A percentile compares a stretch with the other conserved stretches of the same genome.
phyloP scores from a whole-genome alignment of 345 rosid genomes.

The Dovyalis caffra region DNA sequence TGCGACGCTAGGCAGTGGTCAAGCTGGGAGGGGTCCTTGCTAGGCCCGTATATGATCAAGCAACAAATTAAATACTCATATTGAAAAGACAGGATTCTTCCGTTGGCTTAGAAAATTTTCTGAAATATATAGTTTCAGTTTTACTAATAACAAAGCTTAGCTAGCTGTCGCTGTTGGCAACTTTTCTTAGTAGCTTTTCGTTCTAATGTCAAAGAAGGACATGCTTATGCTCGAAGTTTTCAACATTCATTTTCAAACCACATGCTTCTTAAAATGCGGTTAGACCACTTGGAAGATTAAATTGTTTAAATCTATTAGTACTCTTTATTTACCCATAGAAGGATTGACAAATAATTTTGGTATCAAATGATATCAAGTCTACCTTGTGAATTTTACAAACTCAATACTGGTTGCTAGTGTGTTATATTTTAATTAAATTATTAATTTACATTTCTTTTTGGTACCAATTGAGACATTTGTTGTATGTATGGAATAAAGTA shows the following conservation, averaged over 20 bases:
- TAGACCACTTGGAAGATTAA: not conserved
- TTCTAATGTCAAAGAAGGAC: not conserved
- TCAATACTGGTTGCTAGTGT: not conserved
- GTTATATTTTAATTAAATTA: not conserved
- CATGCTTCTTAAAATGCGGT: not conserved
- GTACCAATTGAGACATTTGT: not conserved
- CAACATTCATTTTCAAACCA: not conserved
- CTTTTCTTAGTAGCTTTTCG: not conserved
- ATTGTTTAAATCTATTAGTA: no score
- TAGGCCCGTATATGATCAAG: not conserved
- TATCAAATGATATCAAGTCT: not conserved
- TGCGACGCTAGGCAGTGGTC: not conserved
- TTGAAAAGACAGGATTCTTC: not conserved
- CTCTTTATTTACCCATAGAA: not conserved
- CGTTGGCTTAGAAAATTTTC: not conserved
- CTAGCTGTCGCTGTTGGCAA: slow-evolving; percentile 5
- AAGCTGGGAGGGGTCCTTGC: not conserved
- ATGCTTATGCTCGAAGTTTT: not conserved
- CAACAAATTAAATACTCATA: not conserved
- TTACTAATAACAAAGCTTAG: not conserved
- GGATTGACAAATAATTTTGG: not conserved
- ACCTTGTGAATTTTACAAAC: not conserved
- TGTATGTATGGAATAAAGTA: not conserved
- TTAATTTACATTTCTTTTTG: not conserved
- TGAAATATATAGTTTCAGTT: not conserved